phyloP scores from a whole-genome alignment of 768 basidiomycete species.

The Grammothele lineata region DNA sequence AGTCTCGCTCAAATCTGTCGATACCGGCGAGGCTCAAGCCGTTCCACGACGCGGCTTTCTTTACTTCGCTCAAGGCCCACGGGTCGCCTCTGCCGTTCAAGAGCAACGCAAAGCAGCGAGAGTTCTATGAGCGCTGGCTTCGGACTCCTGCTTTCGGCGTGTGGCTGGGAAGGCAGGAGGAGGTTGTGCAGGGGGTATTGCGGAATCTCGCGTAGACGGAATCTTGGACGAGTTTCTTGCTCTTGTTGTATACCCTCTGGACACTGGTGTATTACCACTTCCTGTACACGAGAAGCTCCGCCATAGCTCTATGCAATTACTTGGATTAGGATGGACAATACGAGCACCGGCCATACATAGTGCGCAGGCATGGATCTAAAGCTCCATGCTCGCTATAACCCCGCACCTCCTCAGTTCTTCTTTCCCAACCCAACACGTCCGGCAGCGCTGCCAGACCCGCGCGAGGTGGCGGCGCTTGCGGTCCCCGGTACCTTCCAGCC shows the following conservation, averaged over 20 bases:
- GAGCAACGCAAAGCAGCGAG: constrained; percentile 54
- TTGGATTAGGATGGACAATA: not conserved
- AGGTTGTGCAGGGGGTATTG: constrained; percentile 58
- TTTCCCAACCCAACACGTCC: constrained; percentile 10
- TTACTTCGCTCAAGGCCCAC: constrained; percentile 66
- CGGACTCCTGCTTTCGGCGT: constrained; percentile 73
- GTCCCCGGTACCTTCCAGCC: constrained; percentile 34
- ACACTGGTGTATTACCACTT: not conserved
- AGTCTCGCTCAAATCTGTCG: constrained; percentile 26
- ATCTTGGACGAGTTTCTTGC: no score
- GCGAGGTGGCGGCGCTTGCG: constrained; percentile 14
- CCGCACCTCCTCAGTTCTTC: constrained; percentile 4
- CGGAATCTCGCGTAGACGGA: constrained; percentile 10
- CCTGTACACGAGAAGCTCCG: no score
- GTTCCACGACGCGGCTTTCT: constrained; percentile 66
- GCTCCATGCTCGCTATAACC: not conserved
- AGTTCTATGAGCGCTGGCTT: constrained; percentile 78
- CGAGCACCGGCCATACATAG: no score
- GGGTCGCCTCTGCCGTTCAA: constrained; percentile 75
- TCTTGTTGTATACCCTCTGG: not conserved
- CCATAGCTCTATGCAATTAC: no score
- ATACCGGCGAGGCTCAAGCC: constrained; percentile 45
- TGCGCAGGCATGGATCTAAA: no score
- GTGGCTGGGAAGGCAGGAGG: constrained; percentile 77
- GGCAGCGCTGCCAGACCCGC: constrained; percentile 9